Evolutionary conservation across 1,284 basidiomycete species (phyloP), one percentile per base, ranked within the genome.

Genomic region (Trametes hirsuta): DNA sequence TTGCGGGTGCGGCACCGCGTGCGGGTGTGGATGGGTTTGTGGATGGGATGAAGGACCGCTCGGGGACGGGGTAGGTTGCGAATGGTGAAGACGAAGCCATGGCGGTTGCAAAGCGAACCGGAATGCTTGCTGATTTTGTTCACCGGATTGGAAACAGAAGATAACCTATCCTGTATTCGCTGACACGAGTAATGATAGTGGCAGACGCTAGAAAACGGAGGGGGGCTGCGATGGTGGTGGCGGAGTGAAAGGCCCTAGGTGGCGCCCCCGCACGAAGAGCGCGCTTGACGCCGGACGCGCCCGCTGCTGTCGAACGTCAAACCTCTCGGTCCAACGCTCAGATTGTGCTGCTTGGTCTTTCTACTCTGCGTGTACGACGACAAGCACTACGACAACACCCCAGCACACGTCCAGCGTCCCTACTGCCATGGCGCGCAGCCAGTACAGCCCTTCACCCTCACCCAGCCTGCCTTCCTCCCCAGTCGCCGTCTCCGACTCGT

Each of bases 11-110:
- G 4, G 62, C 70, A 2, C 69, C 66, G 3, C 74, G 74, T 1
- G 69, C 66, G 30, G 30, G 30, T 36, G 70, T 55, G 0, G 64
- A 63, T 9, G 72, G 68, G 6, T 60, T 58, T n/a, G 54, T 52
- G 10, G 71, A 68, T 36, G 74, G 72, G 35, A 77, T 72, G 53
- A 77, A 79, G 1, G 78, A 63, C 1, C 69, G 68, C 37, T 71
- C 72, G 10, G 70, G 72, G 12, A 63, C 66, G 21, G 70, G 69
- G 48, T 71, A 72, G 10, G 55, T 67, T 12, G 69, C 66, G 51
- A 70, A 74, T 35, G 70, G 71, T 2, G 71, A 72, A 40, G 62
- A 70, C 2, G 71, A 72, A 40, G 62, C 67, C 70, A 72, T 72
- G 37, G 45, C 18, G 46, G 41, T 35, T 42, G 14, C 14, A 36